phyloP scores from a whole-genome alignment of 2,329 filamentous ascomycete genomes.

The Macrophomina phaseolina region DNA sequence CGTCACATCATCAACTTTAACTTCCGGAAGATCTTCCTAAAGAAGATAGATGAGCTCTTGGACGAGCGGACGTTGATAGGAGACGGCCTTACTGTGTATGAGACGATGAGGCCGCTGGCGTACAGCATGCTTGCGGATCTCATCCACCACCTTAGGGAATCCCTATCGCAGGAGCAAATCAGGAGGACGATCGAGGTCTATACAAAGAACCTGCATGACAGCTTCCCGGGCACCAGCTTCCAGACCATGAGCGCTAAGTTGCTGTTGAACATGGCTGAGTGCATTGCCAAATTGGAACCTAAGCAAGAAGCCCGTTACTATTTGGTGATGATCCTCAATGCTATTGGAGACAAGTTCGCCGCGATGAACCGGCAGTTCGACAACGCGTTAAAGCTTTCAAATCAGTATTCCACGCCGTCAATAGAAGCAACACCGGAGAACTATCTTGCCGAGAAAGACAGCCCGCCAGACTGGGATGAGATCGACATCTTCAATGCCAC shows the following conservation, averaged over 20 bases:
- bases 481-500: constrained; percentile 96
- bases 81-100: constrained; percentile 93
- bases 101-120: constrained; percentile 91
- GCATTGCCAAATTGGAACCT: constrained; percentile 90
- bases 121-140: constrained; percentile 99
- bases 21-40: constrained; percentile 91
- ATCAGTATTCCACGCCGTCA: constrained; percentile 71
- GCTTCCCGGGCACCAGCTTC: constrained; percentile 96
- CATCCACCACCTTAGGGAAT: constrained; percentile 94
- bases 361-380: constrained; percentile 96
- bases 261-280: constrained; percentile 96
- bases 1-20: constrained; percentile 99
- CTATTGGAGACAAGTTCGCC: constrained; percentile 97
- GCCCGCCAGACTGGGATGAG: constrained; percentile 92
- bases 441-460: constrained; percentile 81
- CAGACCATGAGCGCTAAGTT: constrained; percentile 99
- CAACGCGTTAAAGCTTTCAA: constrained; percentile 92
- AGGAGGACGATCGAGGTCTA: constrained; percentile 96
- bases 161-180: constrained; percentile 88
- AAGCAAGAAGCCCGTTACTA: constrained; percentile 96
- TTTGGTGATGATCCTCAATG: constrained; percentile 95
- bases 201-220: constrained; percentile 92
- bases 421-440: constrained; percentile 72
- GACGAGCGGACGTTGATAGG: constrained; percentile 95
- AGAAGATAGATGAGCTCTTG: constrained; percentile 91